A percentile compares a stretch with the other conserved stretches of the same genome.
phyloP scores from a whole-genome alignment of 2,329 filamentous ascomycete species.

The Trichoderma sp. region DNA sequence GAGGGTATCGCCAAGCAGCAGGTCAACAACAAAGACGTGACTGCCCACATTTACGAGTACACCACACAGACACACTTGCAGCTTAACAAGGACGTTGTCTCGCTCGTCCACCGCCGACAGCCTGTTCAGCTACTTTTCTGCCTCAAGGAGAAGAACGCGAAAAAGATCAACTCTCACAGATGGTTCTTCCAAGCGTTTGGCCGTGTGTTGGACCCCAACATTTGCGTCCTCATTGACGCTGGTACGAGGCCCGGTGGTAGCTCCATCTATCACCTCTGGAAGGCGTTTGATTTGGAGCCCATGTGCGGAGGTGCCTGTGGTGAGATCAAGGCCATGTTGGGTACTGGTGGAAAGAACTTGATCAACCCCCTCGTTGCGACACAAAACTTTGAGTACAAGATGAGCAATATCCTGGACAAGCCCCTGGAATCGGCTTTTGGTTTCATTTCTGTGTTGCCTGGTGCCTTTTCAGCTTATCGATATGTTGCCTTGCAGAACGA shows the following conservation, averaged over 20 bases:
- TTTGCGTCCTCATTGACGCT: slow-evolving; percentile 93
- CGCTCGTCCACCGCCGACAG: slow-evolving; percentile 78
- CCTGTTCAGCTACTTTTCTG: slow-evolving; percentile 98
- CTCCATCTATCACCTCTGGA: slow-evolving; percentile 98
- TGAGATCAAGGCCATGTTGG: slow-evolving; percentile 98
- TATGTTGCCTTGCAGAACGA: slow-evolving; percentile 95
- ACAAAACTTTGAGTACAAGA: slow-evolving; percentile 99
- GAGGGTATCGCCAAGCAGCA: slow-evolving; percentile 98
- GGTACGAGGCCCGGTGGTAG: slow-evolving; percentile 91
- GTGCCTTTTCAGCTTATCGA: slow-evolving; percentile 97
- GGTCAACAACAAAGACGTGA: slow-evolving; percentile 94
- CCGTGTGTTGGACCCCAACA: slow-evolving; percentile 86
- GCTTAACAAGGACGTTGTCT: slow-evolving; percentile 86
- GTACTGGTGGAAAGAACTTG: slow-evolving; percentile 77
- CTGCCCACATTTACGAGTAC: slow-evolving; percentile 96
- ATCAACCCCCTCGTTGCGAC: slow-evolving; percentile 92
- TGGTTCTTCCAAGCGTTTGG: slow-evolving; percentile 99
- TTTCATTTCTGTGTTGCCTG: slow-evolving; percentile 94
- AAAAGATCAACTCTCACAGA: slow-evolving; percentile 99
- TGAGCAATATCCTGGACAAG: slow-evolving; percentile 99
- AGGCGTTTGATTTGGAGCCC: slow-evolving; percentile 94
- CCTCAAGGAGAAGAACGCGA: slow-evolving; percentile 98
- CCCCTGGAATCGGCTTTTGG: slow-evolving; percentile 95
- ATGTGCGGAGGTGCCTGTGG: slow-evolving; percentile 97
- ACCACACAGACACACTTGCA: slow-evolving; percentile 82